Conservation (phyloP, 495 filamentous ascomycete species). For the Neurospora sublineolata region DNA sequence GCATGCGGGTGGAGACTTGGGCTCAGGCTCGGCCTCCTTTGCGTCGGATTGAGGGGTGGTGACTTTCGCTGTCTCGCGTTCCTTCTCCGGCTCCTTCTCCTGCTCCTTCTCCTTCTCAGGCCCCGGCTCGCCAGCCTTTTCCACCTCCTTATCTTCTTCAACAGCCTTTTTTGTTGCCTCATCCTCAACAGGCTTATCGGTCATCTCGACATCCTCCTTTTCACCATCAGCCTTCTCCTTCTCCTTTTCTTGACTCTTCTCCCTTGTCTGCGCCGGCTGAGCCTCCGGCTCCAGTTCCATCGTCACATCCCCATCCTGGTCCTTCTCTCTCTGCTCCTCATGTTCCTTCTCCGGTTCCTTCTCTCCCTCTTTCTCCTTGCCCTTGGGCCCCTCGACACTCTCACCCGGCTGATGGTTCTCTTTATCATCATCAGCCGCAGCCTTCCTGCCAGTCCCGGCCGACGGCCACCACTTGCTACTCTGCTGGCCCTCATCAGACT, state of each 20-base stretch:
- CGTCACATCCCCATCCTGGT: background rate
- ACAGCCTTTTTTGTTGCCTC: background rate
- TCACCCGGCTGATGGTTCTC: background rate
- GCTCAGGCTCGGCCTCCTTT: background rate
- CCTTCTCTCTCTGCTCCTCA: background rate
- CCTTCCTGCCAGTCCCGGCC: background rate
- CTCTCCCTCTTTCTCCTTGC: conserved; percentile 33
- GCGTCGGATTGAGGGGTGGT: background rate
- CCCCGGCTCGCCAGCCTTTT: background rate
- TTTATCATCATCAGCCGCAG: background rate
- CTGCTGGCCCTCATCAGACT: background rate
- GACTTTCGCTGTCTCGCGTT: background rate
- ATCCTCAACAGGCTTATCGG: background rate
- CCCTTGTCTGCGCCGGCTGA: background rate
- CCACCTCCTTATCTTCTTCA: background rate
- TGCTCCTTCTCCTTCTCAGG: background rate
- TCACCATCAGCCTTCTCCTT: background rate
- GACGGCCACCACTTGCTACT: background rate
- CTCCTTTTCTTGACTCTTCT: background rate
- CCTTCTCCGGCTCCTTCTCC: background rate
- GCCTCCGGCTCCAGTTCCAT: background rate
- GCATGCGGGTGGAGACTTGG: background rate
- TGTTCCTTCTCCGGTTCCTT: conserved; percentile 27
- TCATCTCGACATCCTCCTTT: conserved; percentile 1
- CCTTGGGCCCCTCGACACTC: conserved; percentile 13